Percentiles rank a stretch among this genome's conserved stretches.
phyloP scores from a whole-genome alignment of 257 asterid genomes.

The Forsythia viridissima region DNA sequence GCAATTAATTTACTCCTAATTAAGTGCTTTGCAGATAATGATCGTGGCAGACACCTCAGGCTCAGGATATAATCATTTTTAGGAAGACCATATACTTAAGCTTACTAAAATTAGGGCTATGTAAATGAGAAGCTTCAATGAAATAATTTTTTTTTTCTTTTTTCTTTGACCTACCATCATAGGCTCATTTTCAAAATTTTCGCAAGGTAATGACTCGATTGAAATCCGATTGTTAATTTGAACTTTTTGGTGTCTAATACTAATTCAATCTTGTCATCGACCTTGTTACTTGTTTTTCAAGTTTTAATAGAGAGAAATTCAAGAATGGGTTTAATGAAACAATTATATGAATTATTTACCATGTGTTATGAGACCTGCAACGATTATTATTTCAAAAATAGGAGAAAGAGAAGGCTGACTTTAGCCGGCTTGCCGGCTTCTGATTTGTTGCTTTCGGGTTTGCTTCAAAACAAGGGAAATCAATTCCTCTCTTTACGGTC shows the following conservation, averaged over 20 bases:
- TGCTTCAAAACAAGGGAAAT: slow-evolving; percentile 52
- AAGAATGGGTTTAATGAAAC: neutral
- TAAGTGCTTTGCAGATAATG: slow-evolving; percentile 31
- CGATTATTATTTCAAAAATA: neutral
- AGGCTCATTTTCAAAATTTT: neutral
- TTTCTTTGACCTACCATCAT: neutral
- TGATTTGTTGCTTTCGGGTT: slow-evolving; percentile 46
- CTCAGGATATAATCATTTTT: slow-evolving; percentile 29
- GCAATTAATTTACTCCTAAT: slow-evolving; percentile 52
- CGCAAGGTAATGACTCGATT: neutral
- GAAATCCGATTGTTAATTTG: neutral
- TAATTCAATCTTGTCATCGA: neutral
- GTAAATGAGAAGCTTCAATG: slow-evolving; percentile 4
- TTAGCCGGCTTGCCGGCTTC: slow-evolving; percentile 9
- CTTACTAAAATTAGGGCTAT: neutral
- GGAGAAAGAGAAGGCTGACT: slow-evolving; percentile 22
- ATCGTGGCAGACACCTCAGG: slow-evolving; percentile 13
- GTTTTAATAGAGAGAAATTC: neutral
- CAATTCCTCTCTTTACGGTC: slow-evolving; percentile 69
- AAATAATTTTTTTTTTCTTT: slow-evolving; percentile 8
- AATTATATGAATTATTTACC: neutral
- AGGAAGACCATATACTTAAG: slow-evolving; percentile 23
- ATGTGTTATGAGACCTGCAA: neutral
- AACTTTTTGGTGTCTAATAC: neutral
- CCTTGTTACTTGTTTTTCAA: neutral